Evolutionary conservation across 768 basidiomycete species (phyloP), one percentile per base, ranked within the genome.

Genomic region (Kwoniella sp.): DNA sequence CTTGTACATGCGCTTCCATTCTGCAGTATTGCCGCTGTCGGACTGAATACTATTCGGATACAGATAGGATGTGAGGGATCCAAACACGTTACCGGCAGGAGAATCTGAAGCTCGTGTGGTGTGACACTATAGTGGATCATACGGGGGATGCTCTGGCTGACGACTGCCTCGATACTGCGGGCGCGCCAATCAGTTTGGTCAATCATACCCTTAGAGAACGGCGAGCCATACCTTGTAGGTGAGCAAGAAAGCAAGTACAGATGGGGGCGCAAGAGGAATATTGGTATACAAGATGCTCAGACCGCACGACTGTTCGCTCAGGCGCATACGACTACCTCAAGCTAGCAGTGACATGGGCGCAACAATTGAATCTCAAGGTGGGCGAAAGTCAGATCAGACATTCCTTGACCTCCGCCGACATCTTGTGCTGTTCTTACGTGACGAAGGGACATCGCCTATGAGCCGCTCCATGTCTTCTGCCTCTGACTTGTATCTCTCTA

Each of bases 11-110:
- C 31, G 13, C 45, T 56, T 50, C 63, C 58, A 13, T 17, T 15
- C 2, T 37, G 2, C 26, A 67, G 69, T 54, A 76, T 74, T 38
- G 67, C 65, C 2, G 55, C 58, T 8, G 71, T 78, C 7, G 76
- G 76, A 13, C 61, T 78, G 55, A 80, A 80, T 55, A 77, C 75
- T 3, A 71, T 80, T n/a, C 69, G 79, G 2, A 71, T 80, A 61
- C 77, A 71, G 13, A 75, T 80, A 26, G 79, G 79, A 2, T 80
- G 75, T 79, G 26, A 68, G 75, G 65, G 26, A n/a, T 48, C 48
- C 31, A n/a, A 2, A n/a, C n/a, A n/a, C n/a, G n/a, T n/a, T n/a
- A n/a, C n/a, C n/a, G n/a, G n/a, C n/a, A n/a, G n/a, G n/a, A n/a
- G n/a, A n/a, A n/a, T n/a, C n/a, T n/a, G n/a, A n/a, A n/a, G n/a